Evolutionary conservation across 352 stramenopile species (phyloP), one percentile per base, ranked within the genome.

Genomic region (Halophytophthora polymorphica): DNA sequence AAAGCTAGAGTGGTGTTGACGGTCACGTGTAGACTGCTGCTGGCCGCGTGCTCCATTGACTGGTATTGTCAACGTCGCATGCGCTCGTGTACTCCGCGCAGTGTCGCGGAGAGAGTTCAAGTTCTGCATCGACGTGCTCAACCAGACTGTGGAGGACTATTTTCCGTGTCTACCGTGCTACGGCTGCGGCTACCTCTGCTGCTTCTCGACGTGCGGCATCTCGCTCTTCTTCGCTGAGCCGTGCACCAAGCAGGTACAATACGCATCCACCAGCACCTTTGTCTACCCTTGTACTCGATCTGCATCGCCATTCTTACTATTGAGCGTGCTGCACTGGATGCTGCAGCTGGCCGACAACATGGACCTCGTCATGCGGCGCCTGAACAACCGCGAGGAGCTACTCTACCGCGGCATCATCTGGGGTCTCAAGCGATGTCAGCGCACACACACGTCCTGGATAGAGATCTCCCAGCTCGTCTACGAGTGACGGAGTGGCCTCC

Each of bases 161-260:
- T 90, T 81, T 48, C 74, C 77, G 36, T 88, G 80, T 45, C 46
- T 82, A 2, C 73, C 79, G n/a, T 88, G 79, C 65, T 90, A 85
- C 23, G 71, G 66, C 2, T 82, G 71, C 44, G 77, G 70, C 23
- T 90, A 86, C 49, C 45, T 90, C 18, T 86, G 77, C 61, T 90
- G 80, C 37, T 67, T 86, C 42, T 61, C 67, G 18, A 79, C 77
- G 13, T 69, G 80, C 19, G 80, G 80, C 3, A 34, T 88, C 12
- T 90, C 80, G 17, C 58, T 88, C 17, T 58, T 83, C 29, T 65
- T 83, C 15, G 65, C 63, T 1, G 77, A 90, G 51, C 77, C 80
- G 0, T 90, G 77, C 53, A 90, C 74, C 19, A 77, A 69, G 53
- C 63, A 90, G 67, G 80, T 88, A 63, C 28, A 53, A 22, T 10